phyloP scores from a whole-genome alignment of 2,329 filamentous ascomycete species.

The Ophiocordyceps robertsii region DNA sequence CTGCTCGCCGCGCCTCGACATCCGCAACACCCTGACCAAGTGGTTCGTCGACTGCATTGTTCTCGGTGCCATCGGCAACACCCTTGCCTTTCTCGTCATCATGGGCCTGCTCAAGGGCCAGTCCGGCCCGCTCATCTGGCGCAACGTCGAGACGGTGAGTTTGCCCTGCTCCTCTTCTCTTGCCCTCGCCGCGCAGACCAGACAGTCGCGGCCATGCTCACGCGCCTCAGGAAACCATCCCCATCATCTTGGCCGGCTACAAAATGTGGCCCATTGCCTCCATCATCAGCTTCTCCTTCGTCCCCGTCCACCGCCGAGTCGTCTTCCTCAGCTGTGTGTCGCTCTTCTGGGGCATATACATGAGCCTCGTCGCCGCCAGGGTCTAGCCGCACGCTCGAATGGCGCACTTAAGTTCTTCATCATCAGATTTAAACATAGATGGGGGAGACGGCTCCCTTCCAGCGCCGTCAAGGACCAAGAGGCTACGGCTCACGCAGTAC shows the following conservation, averaged over 20 bases:
- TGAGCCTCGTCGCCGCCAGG: conserved; percentile 31
- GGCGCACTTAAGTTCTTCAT: no score
- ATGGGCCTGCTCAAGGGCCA: conserved; percentile 33
- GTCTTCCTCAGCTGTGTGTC: conserved; percentile 36
- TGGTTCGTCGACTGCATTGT: conserved; percentile 39
- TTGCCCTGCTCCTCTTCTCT: no score
- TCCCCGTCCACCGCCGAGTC: conserved; percentile 34
- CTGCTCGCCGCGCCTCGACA: conserved; percentile 20
- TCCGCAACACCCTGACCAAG: conserved; percentile 29
- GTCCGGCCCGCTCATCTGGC: conserved; percentile 17
- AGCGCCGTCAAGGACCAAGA: no score
- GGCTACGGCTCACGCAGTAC: no score
- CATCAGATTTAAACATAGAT: no score
- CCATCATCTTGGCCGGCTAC: conserved; percentile 34
- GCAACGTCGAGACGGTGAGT: conserved; percentile 23
- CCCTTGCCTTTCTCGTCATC: conserved; percentile 29
- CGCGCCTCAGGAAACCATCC: conserved; percentile 32
- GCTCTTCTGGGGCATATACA: conserved; percentile 36
- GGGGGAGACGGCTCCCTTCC: no score
- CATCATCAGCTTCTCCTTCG: conserved; percentile 33
- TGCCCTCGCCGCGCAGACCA: no score
- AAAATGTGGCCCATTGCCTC: conserved; percentile 39
- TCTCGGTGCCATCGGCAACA: conserved; percentile 31
- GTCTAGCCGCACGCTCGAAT: no score
- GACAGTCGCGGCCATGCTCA: no score